Conservation (phyloP, 208 protist genomes). For the Wallacemonas sp. region DNA sequence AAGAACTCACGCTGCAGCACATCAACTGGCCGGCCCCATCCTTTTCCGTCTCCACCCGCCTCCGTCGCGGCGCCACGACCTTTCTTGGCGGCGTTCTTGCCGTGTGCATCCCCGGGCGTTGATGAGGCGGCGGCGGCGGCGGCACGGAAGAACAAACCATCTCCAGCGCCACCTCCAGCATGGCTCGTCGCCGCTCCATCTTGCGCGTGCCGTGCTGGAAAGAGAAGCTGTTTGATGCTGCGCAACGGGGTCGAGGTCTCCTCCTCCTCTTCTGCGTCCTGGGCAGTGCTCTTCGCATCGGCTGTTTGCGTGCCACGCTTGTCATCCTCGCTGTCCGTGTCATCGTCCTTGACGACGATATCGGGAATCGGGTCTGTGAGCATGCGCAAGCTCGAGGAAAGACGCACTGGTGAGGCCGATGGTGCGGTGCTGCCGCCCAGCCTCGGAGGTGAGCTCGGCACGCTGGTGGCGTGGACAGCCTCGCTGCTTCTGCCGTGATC, state of each 20-base stretch:
- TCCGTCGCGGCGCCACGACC: not conserved
- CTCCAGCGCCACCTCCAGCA: not conserved
- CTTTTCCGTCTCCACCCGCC: not conserved
- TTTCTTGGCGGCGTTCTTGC: not conserved
- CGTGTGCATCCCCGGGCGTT: not conserved
- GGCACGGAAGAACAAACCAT: not conserved
- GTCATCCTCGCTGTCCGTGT: constrained; percentile 14
- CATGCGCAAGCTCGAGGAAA: not conserved
- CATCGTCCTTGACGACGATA: constrained; percentile 4
- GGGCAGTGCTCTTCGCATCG: too few species aligned
- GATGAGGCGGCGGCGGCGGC: not conserved
- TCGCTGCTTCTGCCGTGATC: not conserved
- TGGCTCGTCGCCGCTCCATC: constrained; percentile 14
- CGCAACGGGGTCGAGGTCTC: constrained; percentile 6
- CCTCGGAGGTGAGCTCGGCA: not conserved
- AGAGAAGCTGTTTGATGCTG: constrained; percentile 19
- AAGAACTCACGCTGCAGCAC: constrained; percentile 50
- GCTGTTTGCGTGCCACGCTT: too few species aligned
- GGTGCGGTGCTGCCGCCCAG: not conserved
- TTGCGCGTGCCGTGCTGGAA: constrained; percentile 10
- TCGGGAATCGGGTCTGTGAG: not conserved
- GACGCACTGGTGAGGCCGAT: not conserved
- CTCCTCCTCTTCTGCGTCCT: constrained; percentile 3
- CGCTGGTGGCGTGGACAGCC: not conserved
- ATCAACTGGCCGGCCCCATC: constrained; percentile 33